Conservation (phyloP, 1,284 basidiomycete species). For the Malassezia dermatis region DNA sequence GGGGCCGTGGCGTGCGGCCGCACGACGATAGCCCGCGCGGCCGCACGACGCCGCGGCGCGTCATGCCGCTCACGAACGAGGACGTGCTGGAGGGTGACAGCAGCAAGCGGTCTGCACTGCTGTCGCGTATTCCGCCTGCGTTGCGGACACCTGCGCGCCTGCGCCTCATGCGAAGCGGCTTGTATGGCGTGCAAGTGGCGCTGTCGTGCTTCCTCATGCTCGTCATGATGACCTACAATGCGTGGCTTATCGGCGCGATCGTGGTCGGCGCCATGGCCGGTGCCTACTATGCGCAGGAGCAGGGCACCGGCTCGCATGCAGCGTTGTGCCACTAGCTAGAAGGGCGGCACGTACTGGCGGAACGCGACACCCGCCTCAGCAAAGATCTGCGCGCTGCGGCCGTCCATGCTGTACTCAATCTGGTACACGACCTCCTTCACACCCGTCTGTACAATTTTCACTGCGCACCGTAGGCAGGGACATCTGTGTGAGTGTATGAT, state of each 20-base stretch:
- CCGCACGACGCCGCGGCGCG: background rate
- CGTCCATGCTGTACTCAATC: constrained; percentile 64
- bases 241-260: constrained; percentile 25
- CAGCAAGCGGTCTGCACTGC: background rate
- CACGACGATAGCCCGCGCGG: background rate
- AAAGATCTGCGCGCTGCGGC: constrained; percentile 47
- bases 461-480: constrained; percentile 85
- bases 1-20: background rate
- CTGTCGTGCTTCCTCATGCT: constrained; percentile 33
- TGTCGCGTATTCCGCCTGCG: background rate
- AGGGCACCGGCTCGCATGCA: background rate
- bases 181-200: constrained; percentile 22
- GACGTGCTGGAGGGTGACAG: constrained; percentile 2
- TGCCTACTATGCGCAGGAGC: background rate
- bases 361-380: constrained; percentile 48
- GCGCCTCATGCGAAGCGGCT: constrained; percentile 1
- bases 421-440: constrained; percentile 90
- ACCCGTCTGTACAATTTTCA: constrained; percentile 93
- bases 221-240: constrained; percentile 37
- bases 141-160: constrained; percentile 13
- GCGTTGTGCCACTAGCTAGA: constrained; percentile 12
- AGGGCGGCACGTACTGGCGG: constrained; percentile 24
- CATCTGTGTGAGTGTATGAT: constrained; percentile 54
- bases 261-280: constrained; percentile 19
- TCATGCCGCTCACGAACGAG: constrained; percentile 3